phyloP scores from a whole-genome alignment of 345 rosid species.

The Linum tenue region DNA sequence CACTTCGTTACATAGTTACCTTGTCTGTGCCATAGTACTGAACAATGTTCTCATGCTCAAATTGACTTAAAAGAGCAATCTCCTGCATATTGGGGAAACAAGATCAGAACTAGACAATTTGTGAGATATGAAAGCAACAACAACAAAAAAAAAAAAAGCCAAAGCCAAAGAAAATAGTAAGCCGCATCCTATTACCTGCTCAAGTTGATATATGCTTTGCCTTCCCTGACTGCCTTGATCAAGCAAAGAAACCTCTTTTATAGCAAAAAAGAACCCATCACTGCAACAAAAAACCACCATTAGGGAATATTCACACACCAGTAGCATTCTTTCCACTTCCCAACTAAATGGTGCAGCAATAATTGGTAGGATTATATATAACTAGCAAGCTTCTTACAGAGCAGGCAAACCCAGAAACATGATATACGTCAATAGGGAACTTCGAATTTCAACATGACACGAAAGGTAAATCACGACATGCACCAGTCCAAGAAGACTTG shows the following conservation, averaged over 20 bases:
- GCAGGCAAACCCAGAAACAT: neutral
- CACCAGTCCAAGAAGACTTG: neutral
- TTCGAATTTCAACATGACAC: neutral
- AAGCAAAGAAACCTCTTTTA: slow-evolving; percentile 24
- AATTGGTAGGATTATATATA: neutral
- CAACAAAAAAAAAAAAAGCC: neutral
- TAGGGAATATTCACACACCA: neutral
- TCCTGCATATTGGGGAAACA: slow-evolving; percentile 13
- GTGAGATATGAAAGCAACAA: neutral
- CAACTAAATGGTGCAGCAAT: neutral
- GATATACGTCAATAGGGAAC: neutral
- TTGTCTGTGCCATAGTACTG: slow-evolving; percentile 22
- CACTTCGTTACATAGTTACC: slow-evolving; percentile 4
- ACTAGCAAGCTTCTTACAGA: neutral
- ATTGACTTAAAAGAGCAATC: slow-evolving; percentile 19
- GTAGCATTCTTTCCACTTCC: neutral
- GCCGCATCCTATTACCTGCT: slow-evolving; percentile 16
- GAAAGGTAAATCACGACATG: neutral
- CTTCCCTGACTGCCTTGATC: slow-evolving; percentile 24
- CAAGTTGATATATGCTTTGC: slow-evolving; percentile 22
- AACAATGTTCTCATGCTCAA: slow-evolving; percentile 21
- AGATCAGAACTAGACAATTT: neutral
- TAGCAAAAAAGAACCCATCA: slow-evolving; percentile 25
- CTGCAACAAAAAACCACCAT: slow-evolving; percentile 6
- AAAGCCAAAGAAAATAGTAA: neutral